These are phyloP conservation scores for Takashimella tepidaria DNA, from an alignment of 1,284 basidiomycete genomes.

Conservation along the genomic window DNA sequence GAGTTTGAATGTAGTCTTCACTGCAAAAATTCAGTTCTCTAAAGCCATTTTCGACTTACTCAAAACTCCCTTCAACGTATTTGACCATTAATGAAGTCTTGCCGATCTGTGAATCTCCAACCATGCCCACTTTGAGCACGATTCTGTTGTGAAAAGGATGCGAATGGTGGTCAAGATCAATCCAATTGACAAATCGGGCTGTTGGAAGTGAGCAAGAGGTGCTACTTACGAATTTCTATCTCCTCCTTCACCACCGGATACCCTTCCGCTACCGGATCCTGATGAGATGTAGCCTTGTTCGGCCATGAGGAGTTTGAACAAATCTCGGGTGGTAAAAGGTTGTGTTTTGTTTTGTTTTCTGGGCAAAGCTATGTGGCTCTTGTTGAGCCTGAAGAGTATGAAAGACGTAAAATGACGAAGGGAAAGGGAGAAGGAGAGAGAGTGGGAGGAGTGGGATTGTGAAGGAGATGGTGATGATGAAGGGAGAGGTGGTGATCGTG, in stretches of 20 bases:
- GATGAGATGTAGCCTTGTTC: constrained; percentile 44
- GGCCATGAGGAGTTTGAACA: constrained; percentile 30
- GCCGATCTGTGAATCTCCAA: constrained; percentile 97
- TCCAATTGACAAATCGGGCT: no score
- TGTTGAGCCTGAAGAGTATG: no score
- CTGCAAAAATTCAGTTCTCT: constrained; percentile 27
- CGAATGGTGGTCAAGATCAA: background rate
- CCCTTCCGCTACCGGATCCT: constrained; percentile 41
- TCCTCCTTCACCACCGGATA: constrained; percentile 40
- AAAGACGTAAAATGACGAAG: no score
- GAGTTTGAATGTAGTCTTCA: constrained; percentile 98
- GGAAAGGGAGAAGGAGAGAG: no score
- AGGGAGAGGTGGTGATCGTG: no score
- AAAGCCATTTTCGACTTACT: constrained; percentile 46
- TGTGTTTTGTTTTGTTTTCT: no score
- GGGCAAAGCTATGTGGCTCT: no score
- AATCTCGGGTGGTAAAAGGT: no score
- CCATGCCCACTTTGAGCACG: constrained; percentile 97
- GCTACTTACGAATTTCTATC: constrained; percentile 39
- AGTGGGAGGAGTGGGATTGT: no score
- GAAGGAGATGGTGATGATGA: no score
- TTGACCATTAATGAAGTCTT: constrained; percentile 98
- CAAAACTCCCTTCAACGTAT: constrained; percentile 94
- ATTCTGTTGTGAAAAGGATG: constrained; percentile 56
- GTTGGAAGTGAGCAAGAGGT: background rate